Conservation (phyloP, 192 early-diverging fungal species). For the Physocladia obscura region DNA sequence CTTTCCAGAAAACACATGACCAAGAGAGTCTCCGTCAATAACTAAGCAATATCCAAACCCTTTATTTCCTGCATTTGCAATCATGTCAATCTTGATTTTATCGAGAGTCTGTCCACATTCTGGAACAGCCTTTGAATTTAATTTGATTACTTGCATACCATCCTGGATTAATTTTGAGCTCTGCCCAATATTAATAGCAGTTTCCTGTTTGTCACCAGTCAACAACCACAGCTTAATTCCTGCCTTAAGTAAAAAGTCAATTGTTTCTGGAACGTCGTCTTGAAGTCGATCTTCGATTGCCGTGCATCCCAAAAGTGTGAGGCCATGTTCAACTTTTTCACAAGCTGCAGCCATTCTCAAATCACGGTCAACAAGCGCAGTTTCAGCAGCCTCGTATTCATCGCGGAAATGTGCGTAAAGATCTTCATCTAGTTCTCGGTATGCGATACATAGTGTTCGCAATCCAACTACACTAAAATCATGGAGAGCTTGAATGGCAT, state of each 20-base stretch:
- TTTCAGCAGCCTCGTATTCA: conserved; percentile 69
- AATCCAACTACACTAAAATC: conserved; percentile 63
- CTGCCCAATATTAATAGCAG: conserved; percentile 65
- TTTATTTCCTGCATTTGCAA: background rate
- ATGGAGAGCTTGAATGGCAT: conserved; percentile 35
- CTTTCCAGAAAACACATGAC: conserved; percentile 59
- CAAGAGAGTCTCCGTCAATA: conserved; percentile 87
- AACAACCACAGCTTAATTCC: conserved; percentile 61
- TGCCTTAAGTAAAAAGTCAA: conserved; percentile 50
- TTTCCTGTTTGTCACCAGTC: conserved; percentile 66
- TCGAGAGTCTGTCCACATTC: conserved; percentile 32
- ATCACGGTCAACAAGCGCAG: conserved; percentile 64
- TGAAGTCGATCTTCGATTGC: conserved; percentile 66
- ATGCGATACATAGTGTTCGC: conserved; percentile 79
- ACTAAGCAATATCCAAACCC: conserved; percentile 62
- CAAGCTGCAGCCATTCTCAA: conserved; percentile 38
- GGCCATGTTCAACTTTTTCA: conserved; percentile 48
- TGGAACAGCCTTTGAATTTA: conserved; percentile 31
- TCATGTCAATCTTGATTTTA: conserved; percentile 24
- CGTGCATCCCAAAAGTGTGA: conserved; percentile 52
- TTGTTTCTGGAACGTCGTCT: conserved; percentile 61
- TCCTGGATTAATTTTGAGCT: conserved; percentile 50
- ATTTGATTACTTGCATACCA: conserved; percentile 47
- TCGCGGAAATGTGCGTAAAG: conserved; percentile 70
- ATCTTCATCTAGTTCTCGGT: conserved; percentile 58